phyloP scores from a whole-genome alignment of 495 filamentous ascomycete species.

The Aspergillus haitiensis region DNA sequence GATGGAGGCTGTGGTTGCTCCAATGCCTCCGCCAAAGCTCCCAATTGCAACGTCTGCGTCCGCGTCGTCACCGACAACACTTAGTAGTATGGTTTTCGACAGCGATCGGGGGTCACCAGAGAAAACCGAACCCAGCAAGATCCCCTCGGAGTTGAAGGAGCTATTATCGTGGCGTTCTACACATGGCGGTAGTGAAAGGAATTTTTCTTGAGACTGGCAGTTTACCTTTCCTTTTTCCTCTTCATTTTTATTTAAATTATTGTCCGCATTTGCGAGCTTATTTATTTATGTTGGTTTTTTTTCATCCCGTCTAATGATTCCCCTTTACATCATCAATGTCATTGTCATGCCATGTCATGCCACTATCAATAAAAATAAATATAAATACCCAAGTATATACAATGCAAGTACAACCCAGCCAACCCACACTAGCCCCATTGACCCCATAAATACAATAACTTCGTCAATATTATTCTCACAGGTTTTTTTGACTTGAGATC shows the following conservation, averaged over 20 bases:
- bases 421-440: too few species aligned
- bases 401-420: too few species aligned
- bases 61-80: neutral
- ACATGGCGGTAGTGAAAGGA: constrained; percentile 10
- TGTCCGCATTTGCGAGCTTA: neutral
- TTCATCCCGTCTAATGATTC: too few species aligned
- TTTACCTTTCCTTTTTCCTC: constrained; percentile 1
- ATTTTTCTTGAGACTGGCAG: neutral
- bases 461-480: too few species aligned
- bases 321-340: too few species aligned
- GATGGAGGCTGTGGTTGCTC: constrained; percentile 1
- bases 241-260: neutral
- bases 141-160: constrained; percentile 25
- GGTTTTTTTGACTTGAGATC: too few species aligned
- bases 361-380: too few species aligned
- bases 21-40: neutral
- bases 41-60: neutral
- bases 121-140: neutral
- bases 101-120: neutral
- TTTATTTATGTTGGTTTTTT: too few species aligned
- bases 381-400: too few species aligned
- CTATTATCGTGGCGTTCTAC: constrained; percentile 30
- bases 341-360: too few species aligned
- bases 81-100: neutral
- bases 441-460: too few species aligned